Base-by-base conservation (phyloP, 495 filamentous ascomycete species). In the Talaromyces trachyspermus region DNA sequence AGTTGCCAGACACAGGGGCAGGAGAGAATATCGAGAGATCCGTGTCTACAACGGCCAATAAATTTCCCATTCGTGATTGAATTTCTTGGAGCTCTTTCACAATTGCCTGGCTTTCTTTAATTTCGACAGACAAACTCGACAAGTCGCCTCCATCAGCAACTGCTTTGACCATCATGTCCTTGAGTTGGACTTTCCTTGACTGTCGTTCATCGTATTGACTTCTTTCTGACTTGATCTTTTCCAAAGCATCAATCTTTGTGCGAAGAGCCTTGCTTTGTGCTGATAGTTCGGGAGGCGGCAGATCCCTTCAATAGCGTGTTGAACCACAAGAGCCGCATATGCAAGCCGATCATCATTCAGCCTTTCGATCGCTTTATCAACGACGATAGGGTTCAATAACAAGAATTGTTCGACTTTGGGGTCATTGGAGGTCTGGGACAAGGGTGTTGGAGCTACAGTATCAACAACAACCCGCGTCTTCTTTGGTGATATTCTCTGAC, bases 291-390 rank as follows among this genome's bases (percentile, higher is more conserved):
- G 61, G 62, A 2, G 62, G 60, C 11, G 55, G 54, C 49, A 57
- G 57, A 17, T 49, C 26, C 68, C 66, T 48, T 61, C 59, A 65
- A 73, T 69, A 26, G 61, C 62, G 37, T 63, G 56, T 39, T 69
- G 50, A 37, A 68, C 70, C 9, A 70, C 60, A 39, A 67, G 51
- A 32, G 62, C 61, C 0, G 70, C 61, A 33, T 73, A 71, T 22
- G 54, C 63, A 40, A 60, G 54, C 9, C 65, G 46, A 1, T 55
- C 65, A 14, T 56, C 35, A 37, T 59, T 58, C 12, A 68, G 43
- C 15, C 53, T 46, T 12, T 51, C 24, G 20, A 66, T 56, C 15
- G 51, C 42, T 15, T 46, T 37, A 2, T 58, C 53, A 3, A 71
- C 50, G 5, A 51, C 49, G 0, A 50, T 46, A 4, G 29, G 40